phyloP scores from a whole-genome alignment of 139 green algal species.

The Volvox africanus region DNA sequence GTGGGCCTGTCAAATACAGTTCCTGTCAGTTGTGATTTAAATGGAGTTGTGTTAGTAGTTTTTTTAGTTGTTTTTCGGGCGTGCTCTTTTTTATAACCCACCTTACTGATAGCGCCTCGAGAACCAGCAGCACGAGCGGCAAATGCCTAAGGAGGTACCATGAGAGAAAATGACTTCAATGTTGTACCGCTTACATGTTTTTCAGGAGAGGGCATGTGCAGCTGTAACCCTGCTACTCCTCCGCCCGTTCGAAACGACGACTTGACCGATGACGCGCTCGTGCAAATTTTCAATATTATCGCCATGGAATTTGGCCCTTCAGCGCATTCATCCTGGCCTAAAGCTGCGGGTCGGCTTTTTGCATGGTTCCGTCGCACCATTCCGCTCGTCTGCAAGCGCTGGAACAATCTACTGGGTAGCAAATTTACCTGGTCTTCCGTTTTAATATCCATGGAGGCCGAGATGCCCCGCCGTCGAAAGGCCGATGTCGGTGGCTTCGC shows the following conservation, averaged over 20 bases:
- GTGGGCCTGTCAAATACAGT: no score
- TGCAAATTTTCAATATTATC: slow-evolving; percentile 37
- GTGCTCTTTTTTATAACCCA: no score
- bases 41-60: no score
- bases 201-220: background rate
- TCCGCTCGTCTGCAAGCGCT: slow-evolving; percentile 53
- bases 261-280: slow-evolving; percentile 47
- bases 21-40: no score
- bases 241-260: background rate
- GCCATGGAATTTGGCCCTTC: slow-evolving; percentile 5
- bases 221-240: background rate
- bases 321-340: background rate
- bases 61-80: no score
- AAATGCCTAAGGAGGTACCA: no score
- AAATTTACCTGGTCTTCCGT: background rate
- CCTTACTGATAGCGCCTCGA: no score
- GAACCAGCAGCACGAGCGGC: no score
- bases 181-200: no score
- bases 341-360: slow-evolving; percentile 20
- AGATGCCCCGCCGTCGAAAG: background rate
- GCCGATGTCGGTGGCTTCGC: background rate
- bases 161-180: no score
- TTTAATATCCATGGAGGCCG: background rate
- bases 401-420: slow-evolving; percentile 33
- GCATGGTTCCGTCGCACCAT: slow-evolving; percentile 46